Conservation (phyloP, 2,329 filamentous ascomycete genomes). For the Phyllosticta citrichinensis region DNA sequence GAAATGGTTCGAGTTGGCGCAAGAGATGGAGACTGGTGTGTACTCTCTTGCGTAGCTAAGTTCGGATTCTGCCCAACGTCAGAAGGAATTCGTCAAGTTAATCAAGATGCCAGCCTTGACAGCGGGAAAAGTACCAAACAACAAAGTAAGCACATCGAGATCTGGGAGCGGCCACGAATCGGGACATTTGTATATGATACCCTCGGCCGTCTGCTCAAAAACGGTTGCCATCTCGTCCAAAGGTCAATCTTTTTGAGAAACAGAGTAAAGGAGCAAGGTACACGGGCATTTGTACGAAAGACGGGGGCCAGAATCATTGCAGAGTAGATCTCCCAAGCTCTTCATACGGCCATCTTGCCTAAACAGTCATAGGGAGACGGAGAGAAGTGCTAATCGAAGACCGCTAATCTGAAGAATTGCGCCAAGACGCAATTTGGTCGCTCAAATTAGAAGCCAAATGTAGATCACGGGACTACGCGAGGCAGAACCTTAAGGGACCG, state of each 20-base stretch:
- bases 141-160: conserved; percentile 31
- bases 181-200: conserved; percentile 23
- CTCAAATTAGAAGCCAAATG: not conserved
- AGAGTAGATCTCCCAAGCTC: not conserved
- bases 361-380: not conserved
- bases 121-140: conserved; percentile 26
- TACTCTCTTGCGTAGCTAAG: conserved; percentile 34
- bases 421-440: not conserved
- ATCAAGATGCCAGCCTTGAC: not conserved
- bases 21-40: conserved; percentile 47
- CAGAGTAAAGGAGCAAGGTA: not conserved
- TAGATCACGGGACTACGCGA: not conserved
- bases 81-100: not conserved
- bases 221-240: conserved; percentile 21
- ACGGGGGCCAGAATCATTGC: not conserved
- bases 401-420: not conserved
- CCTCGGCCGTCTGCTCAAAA: conserved; percentile 22
- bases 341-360: not conserved
- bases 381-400: not conserved
- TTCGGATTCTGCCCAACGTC: conserved; percentile 16
- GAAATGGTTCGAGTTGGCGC: conserved; percentile 42
- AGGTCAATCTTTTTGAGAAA: not conserved
- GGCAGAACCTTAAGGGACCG: not conserved
- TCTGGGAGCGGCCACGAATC: conserved; percentile 26
- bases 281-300: not conserved